Base-by-base conservation (phyloP, 192 early-diverging fungal species). In the Backusella morwellensis region DNA sequence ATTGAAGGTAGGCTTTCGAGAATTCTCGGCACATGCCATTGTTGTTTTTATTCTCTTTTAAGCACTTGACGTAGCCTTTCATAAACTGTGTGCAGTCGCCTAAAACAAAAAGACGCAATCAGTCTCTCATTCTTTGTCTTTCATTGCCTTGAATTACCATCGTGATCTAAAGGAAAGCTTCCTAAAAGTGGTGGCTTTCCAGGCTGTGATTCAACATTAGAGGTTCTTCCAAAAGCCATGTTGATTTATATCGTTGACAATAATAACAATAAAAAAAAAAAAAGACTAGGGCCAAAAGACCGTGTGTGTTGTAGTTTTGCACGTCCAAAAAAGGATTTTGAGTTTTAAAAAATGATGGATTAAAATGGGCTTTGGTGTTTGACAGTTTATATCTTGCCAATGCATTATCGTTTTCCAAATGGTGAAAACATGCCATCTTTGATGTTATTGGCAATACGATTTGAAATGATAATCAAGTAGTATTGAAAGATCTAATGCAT, bases 91-190 rank as follows among this genome's bases (percentile, higher is more conserved):
- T 91, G 82, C 97, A 98, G 76, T 95, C 93, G 66, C 93, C 93
- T 91, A 59, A 70, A 23, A 66, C 9, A 66, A 72, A 38, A 15
- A 26, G 34, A 42, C 32, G 0, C 32, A 2, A 14, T 50, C 54
- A 59, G 29, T 40, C 66, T 26, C 56, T 17, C 17, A 36, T 36
- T 36, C 21, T 4, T 23, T 21, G 19, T 34, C 19, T 26, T 26
- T 59, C 17, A 17, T 26, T 26, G 52, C 21, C 17, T 54, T 54
- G 17, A 19, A 23, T 66, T 86, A 86, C 91, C 93, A 47, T 90
- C 90, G 74, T 96, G 91, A 81, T 98, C 97, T 50, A 98, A 82
- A 15, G 95, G 97, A 78, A 98, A 98, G 75, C 93, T 93, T 63
- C 97, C 97, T 35, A 92, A 88, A 73, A 94, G 92, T 32, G 97